phyloP scores from a whole-genome alignment of 164 flowering plant genomes.

The Umbilicus rupestris region DNA sequence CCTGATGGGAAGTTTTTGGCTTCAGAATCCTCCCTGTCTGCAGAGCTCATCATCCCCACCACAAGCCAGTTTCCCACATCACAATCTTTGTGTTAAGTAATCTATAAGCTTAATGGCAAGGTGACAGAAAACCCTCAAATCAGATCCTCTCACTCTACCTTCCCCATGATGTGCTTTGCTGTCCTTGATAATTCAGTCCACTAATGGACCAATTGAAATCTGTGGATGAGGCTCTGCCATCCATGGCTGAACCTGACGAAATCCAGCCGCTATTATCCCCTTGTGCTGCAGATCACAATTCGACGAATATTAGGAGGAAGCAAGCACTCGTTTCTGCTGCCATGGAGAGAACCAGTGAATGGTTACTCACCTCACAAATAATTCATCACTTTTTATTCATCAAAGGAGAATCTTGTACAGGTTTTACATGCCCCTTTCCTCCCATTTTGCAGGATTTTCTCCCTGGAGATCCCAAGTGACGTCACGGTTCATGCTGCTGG shows the following conservation, averaged over 20 bases:
- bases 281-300: not conserved
- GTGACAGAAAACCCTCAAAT: constrained; percentile 1
- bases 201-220: not conserved
- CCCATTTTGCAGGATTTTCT: constrained; percentile 66
- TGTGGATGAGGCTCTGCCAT: not conserved
- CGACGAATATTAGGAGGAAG: constrained; percentile 22
- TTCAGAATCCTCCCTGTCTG: too few species aligned
- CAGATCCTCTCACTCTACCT: not conserved
- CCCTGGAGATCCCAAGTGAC: constrained; percentile 91
- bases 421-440: not conserved
- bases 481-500: constrained; percentile 57
- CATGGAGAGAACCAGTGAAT: constrained; percentile 84
- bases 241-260: not conserved
- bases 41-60: too few species aligned
- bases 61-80: too few species aligned
- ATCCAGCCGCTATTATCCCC: not conserved
- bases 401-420: constrained; percentile 6
- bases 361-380: constrained; percentile 29
- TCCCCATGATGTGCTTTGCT: not conserved
- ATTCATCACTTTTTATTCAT: not conserved
- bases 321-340: constrained; percentile 55
- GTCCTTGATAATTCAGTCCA: constrained; percentile 1
- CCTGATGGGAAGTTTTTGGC: too few species aligned
- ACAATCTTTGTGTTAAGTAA: too few species aligned
- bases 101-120: not conserved